Percentiles rank a stretch among this genome's conserved stretches.
phyloP scores from a whole-genome alignment of 352 stramenopile genomes.

The Phytophthora constricta region DNA sequence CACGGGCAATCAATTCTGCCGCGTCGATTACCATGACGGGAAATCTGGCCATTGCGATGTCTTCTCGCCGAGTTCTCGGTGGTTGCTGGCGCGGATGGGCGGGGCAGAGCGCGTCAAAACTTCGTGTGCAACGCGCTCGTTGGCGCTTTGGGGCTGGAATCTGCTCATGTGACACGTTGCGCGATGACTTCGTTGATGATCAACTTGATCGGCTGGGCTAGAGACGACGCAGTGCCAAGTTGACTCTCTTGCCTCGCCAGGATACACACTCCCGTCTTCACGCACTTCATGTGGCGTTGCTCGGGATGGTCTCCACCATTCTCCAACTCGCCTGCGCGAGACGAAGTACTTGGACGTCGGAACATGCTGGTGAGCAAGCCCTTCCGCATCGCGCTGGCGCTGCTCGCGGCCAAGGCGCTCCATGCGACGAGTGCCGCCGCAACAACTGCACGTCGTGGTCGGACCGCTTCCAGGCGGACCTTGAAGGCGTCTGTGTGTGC shows the following conservation, averaged over 20 bases:
- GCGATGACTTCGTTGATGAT: too few relatives aligned
- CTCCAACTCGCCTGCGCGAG: slow-evolving; percentile 24
- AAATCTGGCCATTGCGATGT: too few relatives aligned
- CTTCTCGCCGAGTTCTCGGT: too few relatives aligned
- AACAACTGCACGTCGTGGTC: slow-evolving; percentile 55
- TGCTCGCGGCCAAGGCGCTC: slow-evolving; percentile 20
- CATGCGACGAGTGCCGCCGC: slow-evolving; percentile 10
- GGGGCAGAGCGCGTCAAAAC: not conserved
- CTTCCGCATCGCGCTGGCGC: slow-evolving; percentile 19
- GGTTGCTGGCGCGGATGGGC: too few relatives aligned
- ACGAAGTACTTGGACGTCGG: slow-evolving; percentile 18
- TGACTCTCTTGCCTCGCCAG: slow-evolving; percentile 22
- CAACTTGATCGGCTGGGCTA: too few relatives aligned
- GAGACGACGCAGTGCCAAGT: slow-evolving; percentile 18
- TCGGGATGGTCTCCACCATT: slow-evolving; percentile 15
- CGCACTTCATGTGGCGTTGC: not conserved
- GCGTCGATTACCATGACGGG: slow-evolving; percentile 4
- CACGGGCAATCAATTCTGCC: slow-evolving; percentile 25
- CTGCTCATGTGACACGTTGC: slow-evolving; percentile 35
- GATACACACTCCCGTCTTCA: slow-evolving; percentile 25
- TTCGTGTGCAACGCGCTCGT: slow-evolving; percentile 28
- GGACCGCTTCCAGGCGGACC: slow-evolving; percentile 47
- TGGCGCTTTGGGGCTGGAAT: slow-evolving; percentile 41
- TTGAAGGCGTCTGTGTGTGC: slow-evolving; percentile 63
- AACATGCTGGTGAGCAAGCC: slow-evolving; percentile 35